phyloP scores from a whole-genome alignment of 805 yeast genomes.

The Torulaspora delbrueckii region DNA sequence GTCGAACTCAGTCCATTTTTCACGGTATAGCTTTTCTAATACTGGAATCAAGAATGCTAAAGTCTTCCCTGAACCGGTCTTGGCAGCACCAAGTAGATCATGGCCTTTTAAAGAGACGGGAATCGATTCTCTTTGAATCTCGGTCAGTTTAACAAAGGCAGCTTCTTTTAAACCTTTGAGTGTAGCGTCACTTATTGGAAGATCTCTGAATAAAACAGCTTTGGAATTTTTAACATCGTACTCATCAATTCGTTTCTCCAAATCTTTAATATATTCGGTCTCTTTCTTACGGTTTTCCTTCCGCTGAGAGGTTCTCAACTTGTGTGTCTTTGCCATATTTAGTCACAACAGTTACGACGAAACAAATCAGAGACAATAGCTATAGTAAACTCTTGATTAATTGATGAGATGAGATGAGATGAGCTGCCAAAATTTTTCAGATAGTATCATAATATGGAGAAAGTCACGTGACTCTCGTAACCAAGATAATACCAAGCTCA shows the following conservation, averaged over 20 bases:
- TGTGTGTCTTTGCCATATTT: conserved; percentile 38
- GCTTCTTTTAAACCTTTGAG: conserved; percentile 69
- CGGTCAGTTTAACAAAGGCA: conserved; percentile 77
- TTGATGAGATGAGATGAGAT: conserved; percentile 17
- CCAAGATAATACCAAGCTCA: not conserved
- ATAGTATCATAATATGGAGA: not conserved
- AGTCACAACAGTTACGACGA: not conserved
- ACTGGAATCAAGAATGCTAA: conserved; percentile 81
- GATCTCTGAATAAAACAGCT: conserved; percentile 57
- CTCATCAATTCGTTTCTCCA: conserved; percentile 50
- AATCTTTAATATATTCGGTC: conserved; percentile 34
- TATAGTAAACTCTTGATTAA: too few relatives aligned
- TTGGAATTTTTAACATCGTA: conserved; percentile 43
- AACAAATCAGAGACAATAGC: too few relatives aligned
- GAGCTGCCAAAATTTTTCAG: conserved; percentile 16
- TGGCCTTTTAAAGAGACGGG: conserved; percentile 69
- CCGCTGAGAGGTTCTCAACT: conserved; percentile 35
- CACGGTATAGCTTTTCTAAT: conserved; percentile 61
- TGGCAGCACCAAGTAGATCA: conserved; percentile 83
- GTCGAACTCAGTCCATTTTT: conserved; percentile 74
- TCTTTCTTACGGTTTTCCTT: conserved; percentile 38
- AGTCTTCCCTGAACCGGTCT: conserved; percentile 83
- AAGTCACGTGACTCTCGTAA: not conserved
- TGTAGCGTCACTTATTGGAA: conserved; percentile 68
- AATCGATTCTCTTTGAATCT: conserved; percentile 76